Conservation (phyloP, 345 rosid species). For the Linum tenue region DNA sequence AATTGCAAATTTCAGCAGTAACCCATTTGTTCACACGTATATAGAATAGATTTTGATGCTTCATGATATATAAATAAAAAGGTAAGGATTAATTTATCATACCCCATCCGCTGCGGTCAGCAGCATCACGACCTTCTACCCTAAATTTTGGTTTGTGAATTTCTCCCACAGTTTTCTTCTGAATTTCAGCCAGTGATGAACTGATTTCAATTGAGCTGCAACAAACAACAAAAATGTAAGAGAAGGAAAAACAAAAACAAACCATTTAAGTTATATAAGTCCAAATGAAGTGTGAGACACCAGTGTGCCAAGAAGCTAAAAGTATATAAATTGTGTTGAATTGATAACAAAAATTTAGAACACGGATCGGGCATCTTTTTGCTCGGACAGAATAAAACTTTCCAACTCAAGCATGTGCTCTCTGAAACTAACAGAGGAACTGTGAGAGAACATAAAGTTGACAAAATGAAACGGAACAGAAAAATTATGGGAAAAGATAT, state of each 20-base stretch:
- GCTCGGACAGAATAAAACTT: too few relatives aligned
- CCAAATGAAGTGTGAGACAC: background rate
- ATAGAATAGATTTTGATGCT: background rate
- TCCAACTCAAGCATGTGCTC: too few relatives aligned
- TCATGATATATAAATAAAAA: background rate
- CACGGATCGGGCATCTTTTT: too few relatives aligned
- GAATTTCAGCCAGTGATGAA: constrained; percentile 75
- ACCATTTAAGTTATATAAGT: background rate
- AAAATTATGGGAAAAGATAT: too few relatives aligned
- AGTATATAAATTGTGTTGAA: too few relatives aligned
- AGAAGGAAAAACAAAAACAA: background rate
- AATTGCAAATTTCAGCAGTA: background rate
- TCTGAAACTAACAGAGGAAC: too few relatives aligned
- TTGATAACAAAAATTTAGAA: too few relatives aligned
- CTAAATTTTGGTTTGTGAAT: constrained; percentile 74
- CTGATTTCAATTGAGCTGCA: constrained; percentile 95
- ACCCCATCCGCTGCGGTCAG: constrained; percentile 88
- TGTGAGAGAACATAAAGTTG: too few relatives aligned
- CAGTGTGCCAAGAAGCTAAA: background rate
- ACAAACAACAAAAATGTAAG: constrained; percentile 4
- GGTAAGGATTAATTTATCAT: constrained; percentile 8
- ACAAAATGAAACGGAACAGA: too few relatives aligned
- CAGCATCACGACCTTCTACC: constrained; percentile 91
- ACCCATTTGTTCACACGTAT: too few relatives aligned
- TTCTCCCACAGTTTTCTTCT: constrained; percentile 80